Evolutionary conservation across 2,329 filamentous ascomycete genomes (phyloP).

Genomic region (Fusarium pseudoanthophilum): DNA sequence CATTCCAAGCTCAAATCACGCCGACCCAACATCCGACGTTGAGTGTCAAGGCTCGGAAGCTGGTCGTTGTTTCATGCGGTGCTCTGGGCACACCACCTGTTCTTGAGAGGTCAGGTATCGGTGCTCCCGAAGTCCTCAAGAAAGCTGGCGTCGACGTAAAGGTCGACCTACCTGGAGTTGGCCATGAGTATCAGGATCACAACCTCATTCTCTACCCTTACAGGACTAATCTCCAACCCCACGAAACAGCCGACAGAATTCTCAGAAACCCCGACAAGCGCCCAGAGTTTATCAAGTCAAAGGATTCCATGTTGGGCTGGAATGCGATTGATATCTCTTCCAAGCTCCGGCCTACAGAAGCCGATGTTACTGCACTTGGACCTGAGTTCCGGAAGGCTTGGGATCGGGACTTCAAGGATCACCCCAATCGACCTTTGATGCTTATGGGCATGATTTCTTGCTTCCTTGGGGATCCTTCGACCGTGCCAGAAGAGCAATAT

Average conservation of each 20-base stretch:
- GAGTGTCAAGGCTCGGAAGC: constrained; percentile 43
- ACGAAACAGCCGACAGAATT: constrained; percentile 61
- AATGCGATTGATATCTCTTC: constrained; percentile 66
- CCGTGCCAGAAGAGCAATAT: constrained; percentile 58
- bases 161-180: constrained; percentile 62
- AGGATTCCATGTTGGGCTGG: constrained; percentile 65
- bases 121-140: constrained; percentile 60
- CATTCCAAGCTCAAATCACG: constrained; percentile 31
- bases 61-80: constrained; percentile 54
- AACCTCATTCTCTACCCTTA: constrained; percentile 65
- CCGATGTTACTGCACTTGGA: constrained; percentile 63
- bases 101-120: constrained; percentile 71
- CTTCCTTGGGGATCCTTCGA: constrained; percentile 56
- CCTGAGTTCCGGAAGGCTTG: constrained; percentile 63
- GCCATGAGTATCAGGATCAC: constrained; percentile 66
- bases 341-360: constrained; percentile 65
- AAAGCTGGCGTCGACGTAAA: constrained; percentile 58
- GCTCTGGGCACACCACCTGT: constrained; percentile 64
- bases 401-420: constrained; percentile 63
- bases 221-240: constrained; percentile 44
- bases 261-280: constrained; percentile 60
- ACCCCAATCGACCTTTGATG: constrained; percentile 59
- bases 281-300: constrained; percentile 56
- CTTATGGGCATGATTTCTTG: constrained; percentile 51
- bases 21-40: constrained; percentile 22